These are phyloP conservation scores for Phytophthora pistaciae DNA, from an alignment of 352 stramenopile genomes.

Conservation along the genomic window DNA sequence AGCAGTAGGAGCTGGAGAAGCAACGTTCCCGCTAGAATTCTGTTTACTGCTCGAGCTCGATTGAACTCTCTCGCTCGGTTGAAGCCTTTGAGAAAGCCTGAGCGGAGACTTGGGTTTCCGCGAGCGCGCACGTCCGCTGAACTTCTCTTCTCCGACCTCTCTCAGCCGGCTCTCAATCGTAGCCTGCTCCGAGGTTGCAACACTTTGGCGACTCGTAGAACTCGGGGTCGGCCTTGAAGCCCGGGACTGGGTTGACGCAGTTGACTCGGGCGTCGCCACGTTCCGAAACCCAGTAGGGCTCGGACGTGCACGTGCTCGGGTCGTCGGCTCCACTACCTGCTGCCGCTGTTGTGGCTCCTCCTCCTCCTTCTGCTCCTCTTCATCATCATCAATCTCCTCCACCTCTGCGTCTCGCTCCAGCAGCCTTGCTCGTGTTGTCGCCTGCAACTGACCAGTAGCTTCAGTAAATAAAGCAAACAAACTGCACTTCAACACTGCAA, in stretches of 20 bases:
- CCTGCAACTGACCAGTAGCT: slow-evolving; percentile 8
- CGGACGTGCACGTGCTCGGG: background rate
- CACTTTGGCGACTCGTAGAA: background rate
- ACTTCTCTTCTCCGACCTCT: slow-evolving; percentile 15
- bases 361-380: background rate
- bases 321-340: background rate
- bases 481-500: background rate
- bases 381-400: background rate
- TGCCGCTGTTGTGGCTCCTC: background rate
- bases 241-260: background rate
- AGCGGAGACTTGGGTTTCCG: slow-evolving; percentile 21
- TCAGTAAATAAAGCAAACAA: background rate
- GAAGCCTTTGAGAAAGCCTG: slow-evolving; percentile 10
- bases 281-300: slow-evolving; percentile 7
- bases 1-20: background rate
- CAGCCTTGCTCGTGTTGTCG: slow-evolving; percentile 1
- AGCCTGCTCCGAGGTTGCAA: background rate
- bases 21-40: background rate
- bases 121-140: background rate
- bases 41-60: background rate
- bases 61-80: slow-evolving; percentile 2
- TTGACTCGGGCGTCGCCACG: background rate
- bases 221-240: background rate
- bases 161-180: slow-evolving; percentile 8
- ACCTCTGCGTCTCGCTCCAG: slow-evolving; percentile 11